phyloP scores from a whole-genome alignment of 352 stramenopile species.

The Pythium utonaiense region DNA sequence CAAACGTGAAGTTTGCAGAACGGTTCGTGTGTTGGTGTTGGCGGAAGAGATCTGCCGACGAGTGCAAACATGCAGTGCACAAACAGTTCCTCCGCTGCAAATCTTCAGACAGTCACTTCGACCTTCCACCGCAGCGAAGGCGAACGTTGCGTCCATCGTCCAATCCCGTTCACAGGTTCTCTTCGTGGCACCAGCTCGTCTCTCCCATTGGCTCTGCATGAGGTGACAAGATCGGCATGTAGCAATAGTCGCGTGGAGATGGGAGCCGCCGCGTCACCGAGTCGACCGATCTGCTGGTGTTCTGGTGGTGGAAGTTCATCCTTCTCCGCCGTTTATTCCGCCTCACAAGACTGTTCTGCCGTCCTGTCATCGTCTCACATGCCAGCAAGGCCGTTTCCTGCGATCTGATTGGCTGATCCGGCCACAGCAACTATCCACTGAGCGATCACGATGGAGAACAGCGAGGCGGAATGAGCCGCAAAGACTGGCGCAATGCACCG shows the following conservation, averaged over 20 bases:
- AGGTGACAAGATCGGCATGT: not conserved
- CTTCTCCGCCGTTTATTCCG: too few relatives aligned
- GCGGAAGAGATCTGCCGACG: not conserved
- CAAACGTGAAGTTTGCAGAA: not conserved
- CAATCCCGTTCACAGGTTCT: not conserved
- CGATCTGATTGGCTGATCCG: slow-evolving; percentile 17
- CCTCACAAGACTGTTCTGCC: not conserved
- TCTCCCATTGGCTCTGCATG: not conserved
- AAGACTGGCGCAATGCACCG: not conserved
- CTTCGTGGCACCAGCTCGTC: not conserved
- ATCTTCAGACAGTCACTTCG: not conserved
- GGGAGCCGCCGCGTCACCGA: not conserved
- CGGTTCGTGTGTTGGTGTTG: not conserved
- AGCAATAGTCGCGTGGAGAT: not conserved
- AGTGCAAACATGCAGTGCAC: not conserved
- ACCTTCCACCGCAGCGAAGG: not conserved
- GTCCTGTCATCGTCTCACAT: slow-evolving; percentile 8
- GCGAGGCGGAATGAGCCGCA: slow-evolving; percentile 1
- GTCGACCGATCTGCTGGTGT: not conserved
- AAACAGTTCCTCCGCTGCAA: not conserved
- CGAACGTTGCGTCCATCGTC: not conserved
- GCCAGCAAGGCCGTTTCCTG: slow-evolving; percentile 6
- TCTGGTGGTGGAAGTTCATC: slow-evolving; percentile 1
- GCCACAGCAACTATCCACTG: slow-evolving; percentile 8
- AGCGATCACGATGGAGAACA: slow-evolving; percentile 8